These are phyloP conservation scores for Odontarrhena argentea DNA, from an alignment of 345 rosid genomes.

Conservation along the genomic window DNA sequence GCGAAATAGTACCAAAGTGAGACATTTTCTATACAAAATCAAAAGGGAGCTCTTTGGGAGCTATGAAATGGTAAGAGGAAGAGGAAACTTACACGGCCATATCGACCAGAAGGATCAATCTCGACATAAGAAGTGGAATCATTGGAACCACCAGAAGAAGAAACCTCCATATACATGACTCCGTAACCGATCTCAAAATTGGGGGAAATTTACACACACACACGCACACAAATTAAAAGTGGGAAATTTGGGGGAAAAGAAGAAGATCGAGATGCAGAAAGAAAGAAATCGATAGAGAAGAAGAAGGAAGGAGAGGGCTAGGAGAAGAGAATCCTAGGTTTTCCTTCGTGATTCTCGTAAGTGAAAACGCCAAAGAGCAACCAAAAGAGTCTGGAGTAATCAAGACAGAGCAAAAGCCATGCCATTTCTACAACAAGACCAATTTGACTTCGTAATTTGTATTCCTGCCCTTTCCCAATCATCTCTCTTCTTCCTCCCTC, in stretches of 20 bases:
- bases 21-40: not conserved
- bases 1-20: not conserved
- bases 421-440: slow-evolving; percentile 64
- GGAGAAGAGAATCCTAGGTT: slow-evolving; percentile 76
- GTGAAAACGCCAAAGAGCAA: slow-evolving; percentile 72
- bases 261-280: slow-evolving; percentile 25
- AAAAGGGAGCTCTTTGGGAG: not conserved
- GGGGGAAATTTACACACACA: not conserved
- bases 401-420: slow-evolving; percentile 69
- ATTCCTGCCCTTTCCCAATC: slow-evolving; percentile 60
- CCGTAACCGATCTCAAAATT: slow-evolving; percentile 18
- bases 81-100: slow-evolving; percentile 74
- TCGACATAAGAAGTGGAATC: slow-evolving; percentile 55
- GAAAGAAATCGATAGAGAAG: not conserved
- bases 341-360: slow-evolving; percentile 88
- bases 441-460: slow-evolving; percentile 36
- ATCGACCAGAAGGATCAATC: slow-evolving; percentile 86
- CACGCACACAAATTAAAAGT: not conserved
- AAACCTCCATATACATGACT: slow-evolving; percentile 52
- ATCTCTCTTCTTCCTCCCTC: slow-evolving; percentile 49
- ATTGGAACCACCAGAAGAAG: slow-evolving; percentile 20
- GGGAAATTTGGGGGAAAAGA: slow-evolving; percentile 8
- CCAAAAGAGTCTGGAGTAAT: slow-evolving; percentile 79
- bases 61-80: not conserved
- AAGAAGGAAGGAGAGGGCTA: slow-evolving; percentile 15